Evolutionary conservation across 2,329 filamentous ascomycete genomes (phyloP), one percentile per base, ranked within the genome.

Genomic region (Fonsecaea pedrosoi): DNA sequence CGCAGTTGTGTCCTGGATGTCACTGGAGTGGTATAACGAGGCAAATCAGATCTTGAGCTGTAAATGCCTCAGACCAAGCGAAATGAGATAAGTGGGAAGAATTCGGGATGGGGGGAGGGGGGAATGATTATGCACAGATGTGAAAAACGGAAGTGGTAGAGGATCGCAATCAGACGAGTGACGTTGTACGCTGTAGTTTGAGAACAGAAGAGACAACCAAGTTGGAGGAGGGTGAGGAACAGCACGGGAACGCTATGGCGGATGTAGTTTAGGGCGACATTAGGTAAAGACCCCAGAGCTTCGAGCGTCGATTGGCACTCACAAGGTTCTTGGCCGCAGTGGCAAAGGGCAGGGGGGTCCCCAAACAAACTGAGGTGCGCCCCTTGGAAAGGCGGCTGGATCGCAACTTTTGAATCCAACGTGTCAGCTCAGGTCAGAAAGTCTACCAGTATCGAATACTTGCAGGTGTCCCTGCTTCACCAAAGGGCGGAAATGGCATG

Each of bases 101-200:
- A 34, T n/a, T 10, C 48, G 12, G 34, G 32, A 61, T 32, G 59
- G 48, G 45, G 45, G 35, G 59, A 40, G 48, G 48, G 45, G 45
- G 35, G 59, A 10, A 38, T 42, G 59, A 61, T 61, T 54, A 61
- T 53, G 59, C 59, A 61, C 30, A 25, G 54, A n/a, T 10, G 59
- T 15, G 34, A 54, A 34, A 37, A 58, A 30, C 8, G 37, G 21
- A 38, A 37, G 21, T 34, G 59, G 48, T 35, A 61, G 18, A 30
- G 45, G 18, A 25, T 21, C 54, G 18, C 32, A 54, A 30, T 48
- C 35, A 32, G 34, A 54, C 12, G 34, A 53, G 45, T 54, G 34
- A 61, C 59, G 59, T 38, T 54, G 45, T 50, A 50, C 18, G 9
- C 18, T 50, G 45, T 50, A 21, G 42, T 32, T 32, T 48, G 10